Evolutionary conservation across 140 eudicot genomes (phyloP).

Genomic region (Flaveria floridana): DNA sequence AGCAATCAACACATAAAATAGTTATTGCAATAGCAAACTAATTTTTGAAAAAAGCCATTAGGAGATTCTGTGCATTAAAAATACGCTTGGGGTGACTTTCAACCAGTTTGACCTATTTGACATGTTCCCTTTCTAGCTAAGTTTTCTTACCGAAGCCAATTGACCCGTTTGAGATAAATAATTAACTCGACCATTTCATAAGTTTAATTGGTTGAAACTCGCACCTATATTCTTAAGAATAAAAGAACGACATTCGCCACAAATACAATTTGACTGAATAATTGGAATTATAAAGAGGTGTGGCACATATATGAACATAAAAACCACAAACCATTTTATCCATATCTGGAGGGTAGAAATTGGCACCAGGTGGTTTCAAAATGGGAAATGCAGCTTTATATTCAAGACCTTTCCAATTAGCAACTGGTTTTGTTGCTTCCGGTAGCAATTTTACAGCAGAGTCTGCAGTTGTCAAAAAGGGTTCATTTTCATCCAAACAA

Average conservation of each 20-base stretch:
- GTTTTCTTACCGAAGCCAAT: not conserved
- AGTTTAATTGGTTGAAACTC: not conserved
- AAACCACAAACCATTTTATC: constrained; percentile 64
- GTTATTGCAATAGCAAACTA: not conserved
- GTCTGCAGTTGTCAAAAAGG: constrained; percentile 90
- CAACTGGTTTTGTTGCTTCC: constrained; percentile 60
- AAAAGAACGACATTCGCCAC: not conserved
- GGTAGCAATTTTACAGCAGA: constrained; percentile 66
- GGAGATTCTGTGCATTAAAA: not conserved
- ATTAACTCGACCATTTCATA: constrained; percentile 1
- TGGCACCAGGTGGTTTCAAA: constrained; percentile 83
- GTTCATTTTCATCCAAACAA: constrained; percentile 80
- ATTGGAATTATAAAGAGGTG: not conserved
- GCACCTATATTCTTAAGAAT: not conserved
- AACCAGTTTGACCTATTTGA: not conserved
- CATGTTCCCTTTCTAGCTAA: not conserved
- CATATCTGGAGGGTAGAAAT: constrained; percentile 92
- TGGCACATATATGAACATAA: constrained; percentile 3
- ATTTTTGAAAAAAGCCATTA: not conserved
- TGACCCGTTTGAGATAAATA: constrained; percentile 5
- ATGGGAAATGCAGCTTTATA: constrained; percentile 78
- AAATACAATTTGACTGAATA: not conserved
- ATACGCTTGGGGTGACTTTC: not conserved
- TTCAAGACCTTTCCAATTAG: constrained; percentile 89
- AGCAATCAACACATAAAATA: not conserved